These are phyloP conservation scores for Myriangium duriaei DNA, from an alignment of 2,329 filamentous ascomycete genomes.

Conservation along the genomic window DNA sequence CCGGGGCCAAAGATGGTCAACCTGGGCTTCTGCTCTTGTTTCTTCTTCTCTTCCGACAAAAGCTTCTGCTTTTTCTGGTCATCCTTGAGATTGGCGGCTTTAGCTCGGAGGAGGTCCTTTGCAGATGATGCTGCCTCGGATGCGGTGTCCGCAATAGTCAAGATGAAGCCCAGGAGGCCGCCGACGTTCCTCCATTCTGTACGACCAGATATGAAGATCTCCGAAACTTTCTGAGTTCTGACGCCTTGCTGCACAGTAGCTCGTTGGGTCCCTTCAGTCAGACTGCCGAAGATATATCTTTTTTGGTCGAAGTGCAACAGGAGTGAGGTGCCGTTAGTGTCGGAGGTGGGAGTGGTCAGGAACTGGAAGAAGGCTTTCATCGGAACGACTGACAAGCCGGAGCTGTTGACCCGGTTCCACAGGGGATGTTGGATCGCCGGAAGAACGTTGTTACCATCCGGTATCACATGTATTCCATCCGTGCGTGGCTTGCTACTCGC, in stretches of 20 bases:
- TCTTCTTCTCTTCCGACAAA: constrained; percentile 18
- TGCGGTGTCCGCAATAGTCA: constrained; percentile 65
- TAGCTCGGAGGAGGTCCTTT: constrained; percentile 28
- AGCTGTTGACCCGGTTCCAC: not conserved
- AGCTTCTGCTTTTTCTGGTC: constrained; percentile 12
- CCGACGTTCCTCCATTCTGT: constrained; percentile 66
- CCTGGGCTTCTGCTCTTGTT: constrained; percentile 23
- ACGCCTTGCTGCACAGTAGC: constrained; percentile 56
- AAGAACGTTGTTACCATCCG: not conserved
- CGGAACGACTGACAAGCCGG: constrained; percentile 1
- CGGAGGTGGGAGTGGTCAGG: constrained; percentile 69
- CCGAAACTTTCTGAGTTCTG: constrained; percentile 51
- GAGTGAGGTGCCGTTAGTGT: constrained; percentile 70
- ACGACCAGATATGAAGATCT: constrained; percentile 72
- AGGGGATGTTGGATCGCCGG: not conserved
- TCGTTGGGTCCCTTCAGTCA: constrained; percentile 76
- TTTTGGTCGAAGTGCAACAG: constrained; percentile 69
- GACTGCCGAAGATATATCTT: constrained; percentile 73
- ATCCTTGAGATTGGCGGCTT: constrained; percentile 23
- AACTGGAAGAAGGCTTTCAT: constrained; percentile 71
- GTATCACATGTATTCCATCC: not conserved
- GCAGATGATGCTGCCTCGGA: constrained; percentile 35
- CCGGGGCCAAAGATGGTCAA: constrained; percentile 65
- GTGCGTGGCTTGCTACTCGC: not conserved
- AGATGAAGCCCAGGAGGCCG: constrained; percentile 70